Base-by-base conservation (phyloP, 2,329 filamentous ascomycete species). In the Sporothrix curviconia region DNA sequence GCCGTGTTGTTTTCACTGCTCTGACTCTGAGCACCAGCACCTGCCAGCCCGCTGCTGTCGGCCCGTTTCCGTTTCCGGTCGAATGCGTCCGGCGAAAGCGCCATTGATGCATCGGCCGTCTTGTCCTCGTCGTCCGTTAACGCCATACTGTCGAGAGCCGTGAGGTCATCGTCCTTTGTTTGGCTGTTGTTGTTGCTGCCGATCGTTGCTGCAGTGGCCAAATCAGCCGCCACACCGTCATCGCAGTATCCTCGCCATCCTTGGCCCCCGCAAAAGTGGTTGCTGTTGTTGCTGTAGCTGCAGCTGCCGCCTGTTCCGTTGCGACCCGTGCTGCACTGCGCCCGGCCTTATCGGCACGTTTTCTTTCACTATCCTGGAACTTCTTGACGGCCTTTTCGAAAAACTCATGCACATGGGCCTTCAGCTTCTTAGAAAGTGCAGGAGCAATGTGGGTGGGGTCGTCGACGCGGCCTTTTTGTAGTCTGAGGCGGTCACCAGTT, bases 401-500 rank as follows among this genome's bases (percentile, higher is more conserved):
- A 70, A 87, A 97, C 52, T 91, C 86, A 61, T 88, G 86, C 58
- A 92, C 90, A 67, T 87, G 90, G 58, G 83, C 85, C 73, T 90
- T 95, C 59, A 96, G 83, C 62, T 91, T 90, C 68, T 86, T 86
- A 65, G 86, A 82, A 66, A 94, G 89, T 68, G 90, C 92, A 36
- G 88, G 81, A 28, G 80, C 82, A 62, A 96, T 86, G 50, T 69
- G 68, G 12, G 83, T 89, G 0, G 91, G 92, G 66, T 96, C 86
- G 46, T 83, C 80, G 9, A 96, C 91, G n/a, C 90, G 86, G 49
- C 85, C 83, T 92, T 87, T 70, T 95, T 95, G 74, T 89, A 96
- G 70, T 97, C 92, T 0, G 90, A 94, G 17, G 89, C 83, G 19
- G 96, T 92, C 14, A 97, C 81, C 71, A 92, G 95, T 72, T 96